Evolutionary conservation across 441 rosid species (phyloP).

Genomic region (Erodium moschatum): DNA sequence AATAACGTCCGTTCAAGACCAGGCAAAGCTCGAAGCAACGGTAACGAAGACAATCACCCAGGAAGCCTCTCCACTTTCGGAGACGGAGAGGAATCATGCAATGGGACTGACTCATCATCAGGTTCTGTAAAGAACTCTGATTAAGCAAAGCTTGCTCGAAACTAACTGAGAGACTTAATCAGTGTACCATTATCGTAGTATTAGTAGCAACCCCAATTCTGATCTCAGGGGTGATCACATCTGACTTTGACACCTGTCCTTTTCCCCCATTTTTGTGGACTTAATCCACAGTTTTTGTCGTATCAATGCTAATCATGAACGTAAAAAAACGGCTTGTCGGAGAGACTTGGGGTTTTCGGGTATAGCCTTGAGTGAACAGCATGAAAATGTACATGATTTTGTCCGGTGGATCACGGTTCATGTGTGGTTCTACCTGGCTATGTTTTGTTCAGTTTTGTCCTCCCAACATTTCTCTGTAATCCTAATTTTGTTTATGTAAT

Average conservation of each 20-base stretch:
- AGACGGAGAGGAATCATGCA: conserved; percentile 39
- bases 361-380: conserved; percentile 10
- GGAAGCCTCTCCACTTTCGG: conserved; percentile 25
- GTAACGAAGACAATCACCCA: conserved; percentile 32
- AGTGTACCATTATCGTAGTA: conserved; percentile 22
- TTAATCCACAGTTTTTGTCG: conserved; percentile 33
- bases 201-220: conserved; percentile 28
- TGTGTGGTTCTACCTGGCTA: no score
- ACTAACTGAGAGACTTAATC: conserved; percentile 38
- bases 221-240: conserved; percentile 37
- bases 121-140: conserved; percentile 39
- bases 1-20: conserved; percentile 49
- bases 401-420: neutral
- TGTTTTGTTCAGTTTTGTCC: no score
- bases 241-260: conserved; percentile 20
- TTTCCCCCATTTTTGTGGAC: conserved; percentile 27
- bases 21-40: conserved; percentile 43
- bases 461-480: no score
- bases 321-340: conserved; percentile 17
- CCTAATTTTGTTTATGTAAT: no score
- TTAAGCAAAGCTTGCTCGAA: conserved; percentile 23
- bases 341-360: conserved; percentile 22
- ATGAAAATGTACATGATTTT: conserved; percentile 23
- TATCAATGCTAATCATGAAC: neutral
- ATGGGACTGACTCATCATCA: conserved; percentile 31